Conservation (phyloP, 495 filamentous ascomycete genomes). For the Neurospora pannonica region DNA sequence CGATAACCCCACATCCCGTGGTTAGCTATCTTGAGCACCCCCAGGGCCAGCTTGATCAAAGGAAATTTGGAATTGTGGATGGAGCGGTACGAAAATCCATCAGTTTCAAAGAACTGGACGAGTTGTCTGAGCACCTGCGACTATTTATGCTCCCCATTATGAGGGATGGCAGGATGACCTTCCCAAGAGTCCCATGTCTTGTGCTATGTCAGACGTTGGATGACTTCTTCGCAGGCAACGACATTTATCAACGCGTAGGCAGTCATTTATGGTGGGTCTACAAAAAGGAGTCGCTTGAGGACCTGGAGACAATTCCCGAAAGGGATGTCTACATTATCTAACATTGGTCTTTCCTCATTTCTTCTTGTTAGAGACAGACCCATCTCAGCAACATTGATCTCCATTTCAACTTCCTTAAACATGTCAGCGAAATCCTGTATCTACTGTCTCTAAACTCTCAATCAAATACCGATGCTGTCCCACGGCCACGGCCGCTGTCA, state of each 20-base stretch:
- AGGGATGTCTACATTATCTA: neutral
- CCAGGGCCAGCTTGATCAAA: neutral
- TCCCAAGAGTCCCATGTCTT: neutral
- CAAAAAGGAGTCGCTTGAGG: neutral
- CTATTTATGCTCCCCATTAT: neutral
- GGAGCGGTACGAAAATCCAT: neutral
- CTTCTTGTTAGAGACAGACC: neutral
- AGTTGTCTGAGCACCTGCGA: neutral
- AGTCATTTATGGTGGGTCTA: neutral
- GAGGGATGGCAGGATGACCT: neutral
- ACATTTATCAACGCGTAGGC: neutral
- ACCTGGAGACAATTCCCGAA: neutral
- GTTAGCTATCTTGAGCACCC: neutral
- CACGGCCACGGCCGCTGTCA: neutral
- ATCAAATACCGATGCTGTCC: neutral
- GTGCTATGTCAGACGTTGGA: neutral
- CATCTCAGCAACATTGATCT: neutral
- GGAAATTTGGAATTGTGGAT: neutral
- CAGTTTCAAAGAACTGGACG: neutral
- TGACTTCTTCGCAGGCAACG: neutral
- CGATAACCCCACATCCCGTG: neutral
- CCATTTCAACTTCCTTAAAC: neutral
- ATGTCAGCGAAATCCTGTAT: neutral
- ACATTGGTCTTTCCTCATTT: neutral
- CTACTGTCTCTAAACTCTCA: neutral